Base-by-base conservation (phyloP, 2,329 filamentous ascomycete species). In the Dothidotthia symphoricarpi region DNA sequence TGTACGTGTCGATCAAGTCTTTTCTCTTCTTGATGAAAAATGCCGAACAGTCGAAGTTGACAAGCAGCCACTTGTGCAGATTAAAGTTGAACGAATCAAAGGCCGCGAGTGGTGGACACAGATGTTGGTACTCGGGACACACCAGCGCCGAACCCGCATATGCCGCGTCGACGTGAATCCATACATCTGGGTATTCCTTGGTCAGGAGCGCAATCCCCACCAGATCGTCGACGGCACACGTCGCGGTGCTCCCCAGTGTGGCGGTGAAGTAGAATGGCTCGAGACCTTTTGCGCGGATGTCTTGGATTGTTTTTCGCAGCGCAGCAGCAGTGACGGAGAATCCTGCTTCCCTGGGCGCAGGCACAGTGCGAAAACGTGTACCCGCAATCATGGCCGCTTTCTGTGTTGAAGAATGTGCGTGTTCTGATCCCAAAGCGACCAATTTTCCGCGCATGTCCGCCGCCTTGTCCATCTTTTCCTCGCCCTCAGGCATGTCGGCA, bases 61-160 rank as follows among this genome's bases (percentile, higher is more conserved):
- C 89, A 13, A 96, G 81, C 31, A 96, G 76, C 91, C 91, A 96
- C 73, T 97, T 97, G 76, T 96, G 90, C 79, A 95, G 86, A 73
- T 96, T 97, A 73, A 91, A 81, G 69, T 95, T 84, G 76, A 95
- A 95, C 49, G 84, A 89, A 72, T 95, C 86, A 62, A 95, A 89
- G 15, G 74, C 69, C 1, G 74, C 70, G 34, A 91, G 75, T 7
- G 80, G 70, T 15, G 72, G 60, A 1, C 82, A 75, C 33, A 88
- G 75, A 51, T 83, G 75, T 47, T 88, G 85, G 67, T 86, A 85
- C 65, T 95, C 88, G 3, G 88, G 85, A 15, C 86, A 83, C 3
- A 95, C 72, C 3, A 97, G 79, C 1, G 90, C 86, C 0, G 88
- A 82, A 2, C 91, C 91, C 1, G 91, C 91, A 67, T 95, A 96